Percentiles rank a stretch among this genome's conserved stretches.
Evolutionary conservation across 2,329 filamentous ascomycete genomes (phyloP).

Genomic region (Fusarium anguioides): DNA sequence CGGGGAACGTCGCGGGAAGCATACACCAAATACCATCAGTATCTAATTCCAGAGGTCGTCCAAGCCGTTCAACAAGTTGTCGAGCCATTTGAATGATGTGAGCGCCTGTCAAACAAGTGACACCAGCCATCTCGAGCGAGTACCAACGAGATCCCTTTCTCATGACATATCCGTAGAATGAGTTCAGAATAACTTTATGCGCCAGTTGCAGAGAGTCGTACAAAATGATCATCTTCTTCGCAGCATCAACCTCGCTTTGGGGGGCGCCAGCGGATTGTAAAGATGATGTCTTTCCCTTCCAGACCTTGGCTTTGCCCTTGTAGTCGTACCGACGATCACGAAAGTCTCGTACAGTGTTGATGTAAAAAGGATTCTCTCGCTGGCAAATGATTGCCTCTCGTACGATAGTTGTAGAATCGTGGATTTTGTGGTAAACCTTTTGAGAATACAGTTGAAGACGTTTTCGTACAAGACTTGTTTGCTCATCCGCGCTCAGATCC

Average conservation of each 20-base stretch:
- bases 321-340: conserved; percentile 98
- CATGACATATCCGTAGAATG: conserved; percentile 99
- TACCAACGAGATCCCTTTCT: conserved; percentile 99
- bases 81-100: conserved; percentile 97
- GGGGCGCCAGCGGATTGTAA: conserved; percentile 85
- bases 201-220: conserved; percentile 96
- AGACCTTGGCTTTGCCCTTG: conserved; percentile 97
- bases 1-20: conserved; percentile 93
- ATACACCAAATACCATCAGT: conserved; percentile 99
- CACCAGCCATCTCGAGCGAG: conserved; percentile 98
- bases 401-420: conserved; percentile 91
- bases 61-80: conserved; percentile 91
- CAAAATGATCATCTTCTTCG: conserved; percentile 98
- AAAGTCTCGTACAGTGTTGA: conserved; percentile 95
- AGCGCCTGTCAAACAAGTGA: conserved; percentile 95
- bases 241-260: conserved; percentile 83
- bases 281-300: conserved; percentile 95
- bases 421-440: conserved; percentile 99
- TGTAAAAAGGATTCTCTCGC: conserved; percentile 97
- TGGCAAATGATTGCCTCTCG: conserved; percentile 98
- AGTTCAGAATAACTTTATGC: conserved; percentile 99
- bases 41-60: conserved; percentile 91
- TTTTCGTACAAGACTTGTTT: conserved; percentile 83
- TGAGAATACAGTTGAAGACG: conserved; percentile 93
- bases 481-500: conserved; percentile 84